Percentiles rank a stretch among this genome's conserved stretches.
Conservation (phyloP, 192 early-diverging fungal species). For the Backusella luteola region DNA sequence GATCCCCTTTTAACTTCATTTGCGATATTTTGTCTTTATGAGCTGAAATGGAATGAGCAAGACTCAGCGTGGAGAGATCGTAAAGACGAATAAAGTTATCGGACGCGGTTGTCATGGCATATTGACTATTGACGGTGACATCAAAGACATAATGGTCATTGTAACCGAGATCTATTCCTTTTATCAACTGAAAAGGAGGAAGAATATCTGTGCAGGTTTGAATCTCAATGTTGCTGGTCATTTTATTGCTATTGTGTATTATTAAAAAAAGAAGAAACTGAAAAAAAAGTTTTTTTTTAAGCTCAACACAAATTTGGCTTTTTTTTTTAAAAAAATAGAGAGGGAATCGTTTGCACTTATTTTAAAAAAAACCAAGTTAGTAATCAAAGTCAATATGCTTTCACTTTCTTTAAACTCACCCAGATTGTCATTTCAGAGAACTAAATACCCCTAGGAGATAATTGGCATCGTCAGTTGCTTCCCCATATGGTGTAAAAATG, state of each 20-base stretch:
- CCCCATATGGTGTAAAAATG: too few species aligned
- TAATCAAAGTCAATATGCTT: too few species aligned
- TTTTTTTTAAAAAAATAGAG: too few species aligned
- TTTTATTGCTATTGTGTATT: neutral
- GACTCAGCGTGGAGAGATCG: conserved; percentile 48
- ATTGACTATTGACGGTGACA: conserved; percentile 41
- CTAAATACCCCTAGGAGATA: too few species aligned
- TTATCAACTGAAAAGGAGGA: conserved; percentile 37
- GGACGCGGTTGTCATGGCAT: conserved; percentile 59
- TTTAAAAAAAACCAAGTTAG: too few species aligned
- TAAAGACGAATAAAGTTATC: conserved; percentile 65
- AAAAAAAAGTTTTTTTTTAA: neutral
- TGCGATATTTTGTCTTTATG: conserved; percentile 64
- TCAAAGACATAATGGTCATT: conserved; percentile 58
- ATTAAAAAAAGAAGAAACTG: neutral
- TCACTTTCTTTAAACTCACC: too few species aligned
- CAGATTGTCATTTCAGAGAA: too few species aligned
- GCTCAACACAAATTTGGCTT: neutral
- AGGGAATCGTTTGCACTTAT: too few species aligned
- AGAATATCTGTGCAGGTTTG: conserved; percentile 30
- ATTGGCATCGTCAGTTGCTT: too few species aligned
- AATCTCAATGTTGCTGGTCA: neutral
- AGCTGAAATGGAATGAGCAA: conserved; percentile 46
- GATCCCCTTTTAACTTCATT: conserved; percentile 53
- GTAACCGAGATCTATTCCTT: conserved; percentile 41